Conservation (phyloP, 163 green algal species). For the Coccomyxa subellipsoidea region DNA sequence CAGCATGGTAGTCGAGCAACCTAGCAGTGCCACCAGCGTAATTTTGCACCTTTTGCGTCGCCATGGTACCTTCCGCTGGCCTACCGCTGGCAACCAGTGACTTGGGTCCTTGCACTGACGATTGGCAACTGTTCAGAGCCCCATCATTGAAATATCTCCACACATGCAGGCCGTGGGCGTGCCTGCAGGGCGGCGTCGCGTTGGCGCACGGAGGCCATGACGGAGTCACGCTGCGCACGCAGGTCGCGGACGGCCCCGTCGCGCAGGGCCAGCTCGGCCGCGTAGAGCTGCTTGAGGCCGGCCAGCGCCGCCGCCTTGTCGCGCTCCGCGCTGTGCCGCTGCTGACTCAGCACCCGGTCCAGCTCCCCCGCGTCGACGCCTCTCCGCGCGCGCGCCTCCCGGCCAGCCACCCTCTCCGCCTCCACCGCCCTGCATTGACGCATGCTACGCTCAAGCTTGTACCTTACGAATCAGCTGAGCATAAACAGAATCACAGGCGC, state of each 20-base stretch:
- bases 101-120: too few relatives aligned
- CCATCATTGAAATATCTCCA: too few relatives aligned
- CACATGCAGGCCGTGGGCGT: too few relatives aligned
- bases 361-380: background rate
- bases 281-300: background rate
- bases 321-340: background rate
- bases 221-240: background rate
- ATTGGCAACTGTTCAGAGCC: too few relatives aligned
- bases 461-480: too few relatives aligned
- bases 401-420: background rate
- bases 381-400: background rate
- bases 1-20: too few relatives aligned
- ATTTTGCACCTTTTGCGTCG: too few relatives aligned
- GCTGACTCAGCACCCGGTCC: background rate
- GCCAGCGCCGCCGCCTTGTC: background rate
- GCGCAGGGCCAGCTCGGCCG: slow-evolving; percentile 4
- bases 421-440: background rate
- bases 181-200: background rate
- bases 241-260: background rate
- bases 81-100: too few relatives aligned
- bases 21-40: too few relatives aligned
- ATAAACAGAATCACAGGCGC: too few relatives aligned
- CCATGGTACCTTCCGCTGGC: too few relatives aligned
- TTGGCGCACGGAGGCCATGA: background rate
- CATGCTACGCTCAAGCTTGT: too few relatives aligned